Evolutionary conservation across 176 grass and related monocot genomes (phyloP), one percentile per base, ranked within the genome.

Genomic region (Themeda triandra): DNA sequence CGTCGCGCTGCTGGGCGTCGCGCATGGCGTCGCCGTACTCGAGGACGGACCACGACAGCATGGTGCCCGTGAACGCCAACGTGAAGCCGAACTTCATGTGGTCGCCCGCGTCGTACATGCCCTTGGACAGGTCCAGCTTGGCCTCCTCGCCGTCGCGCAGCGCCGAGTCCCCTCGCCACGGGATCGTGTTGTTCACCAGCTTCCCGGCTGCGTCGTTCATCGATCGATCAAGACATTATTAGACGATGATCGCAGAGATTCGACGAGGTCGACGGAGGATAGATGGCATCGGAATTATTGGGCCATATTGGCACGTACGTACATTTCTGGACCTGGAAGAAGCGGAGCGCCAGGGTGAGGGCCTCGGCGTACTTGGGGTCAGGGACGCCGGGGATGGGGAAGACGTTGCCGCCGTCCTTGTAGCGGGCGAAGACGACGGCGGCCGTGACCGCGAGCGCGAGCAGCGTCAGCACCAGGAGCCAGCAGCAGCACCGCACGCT

Each of bases 241-340:
- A 56, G 53, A 9, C 18, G 53, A 56, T n/a, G n/a, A n/a, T 54
- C 18, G 49, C 18, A 19, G 19, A 8, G 18, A 53, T 58, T 60
- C 3, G n/a, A 24, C 8, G 53, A 58, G 53, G 21, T 25, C 23
- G 56, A 59, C 2, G 56, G 56, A 59, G 56, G n/a, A 60, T 25
- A n/a, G 54, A 25, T 58, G 54, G 54, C 37, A 58, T 58, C 51
- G 53, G 54, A 8, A n/a, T 56, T 56, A 2, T 18, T 1, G 13
- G 14, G n/a, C n/a, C n/a, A 53, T 54, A n/a, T 54, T 10, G 53
- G 53, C 8, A 30, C 78, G 4, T 89, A 97, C 95, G n/a, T 89
- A 97, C 95, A 94, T 94, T 94, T 97, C 63, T 97, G 95, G 24
- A 97, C 33, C 33, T 97, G 92, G 84, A 97, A 91, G 85, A 97